Base-by-base conservation (phyloP, 1,139 yeast species). In the Nakaseomyces delphensis region DNA sequence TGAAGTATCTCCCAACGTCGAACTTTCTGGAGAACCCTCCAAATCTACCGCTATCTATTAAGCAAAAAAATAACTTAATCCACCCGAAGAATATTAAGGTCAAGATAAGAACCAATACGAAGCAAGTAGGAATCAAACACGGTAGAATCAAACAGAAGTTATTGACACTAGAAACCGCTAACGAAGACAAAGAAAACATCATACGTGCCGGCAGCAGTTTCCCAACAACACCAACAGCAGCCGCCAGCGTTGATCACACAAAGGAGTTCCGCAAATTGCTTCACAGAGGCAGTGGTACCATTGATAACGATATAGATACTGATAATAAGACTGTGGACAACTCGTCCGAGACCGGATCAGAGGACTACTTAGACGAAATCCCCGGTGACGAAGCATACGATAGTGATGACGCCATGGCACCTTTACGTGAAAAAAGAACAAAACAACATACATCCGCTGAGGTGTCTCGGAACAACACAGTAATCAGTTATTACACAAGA, bases 361-460 rank as follows among this genome's bases (percentile, higher is more conserved):
- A 52, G 8, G 47, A 52, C 15, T 56, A 55, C 36, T 35, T 61
- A 31, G 47, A 55, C 16, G 57, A 54, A n/a, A 54, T 60, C 16
- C 65, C 66, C 1, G 66, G 65, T 14, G 63, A 60, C 45, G 65
- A 62, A 21, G 64, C 64, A 0, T 62, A 62, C 38, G 54, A 57
- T 40, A 57, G 63, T 43, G 64, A 60, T 36, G 65, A 62, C 39
- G 48, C 54, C 7, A 50, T 62, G 56, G 64, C 64, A 7, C 64
- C 65, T 10, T 42, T 57, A 18, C 48, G 63, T 33, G 61, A 56
- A 41, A 48, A 39, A 28, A 44, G 42, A 25, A 45, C 39, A 23
- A 31, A n/a, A 19, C 37, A 31, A 20, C n/a, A 36, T 24, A 14
- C 28, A 38, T 32, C 43, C 7, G 7, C 29, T 21, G 44, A 42